Conservation (phyloP, 2,329 filamentous ascomycete species). For the Hypoxylon sp. region DNA sequence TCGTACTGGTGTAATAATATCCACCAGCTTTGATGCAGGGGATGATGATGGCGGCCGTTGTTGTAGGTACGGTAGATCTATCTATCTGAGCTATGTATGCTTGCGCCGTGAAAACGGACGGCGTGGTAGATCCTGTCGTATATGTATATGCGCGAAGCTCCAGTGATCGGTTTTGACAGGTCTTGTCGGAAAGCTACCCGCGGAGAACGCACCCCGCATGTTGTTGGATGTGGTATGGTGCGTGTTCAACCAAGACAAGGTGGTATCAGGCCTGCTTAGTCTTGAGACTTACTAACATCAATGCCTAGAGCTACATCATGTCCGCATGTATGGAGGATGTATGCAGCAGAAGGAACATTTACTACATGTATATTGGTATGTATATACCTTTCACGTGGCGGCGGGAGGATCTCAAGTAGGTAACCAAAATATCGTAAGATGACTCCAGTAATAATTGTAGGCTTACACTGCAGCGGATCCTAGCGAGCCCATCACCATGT, state of each 20-base stretch:
- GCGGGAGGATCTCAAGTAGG: conserved; percentile 38
- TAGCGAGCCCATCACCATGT: conserved; percentile 10
- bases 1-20: conserved; percentile 8
- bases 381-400: conserved; percentile 37
- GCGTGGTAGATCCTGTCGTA: conserved; percentile 16
- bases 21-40: conserved; percentile 5
- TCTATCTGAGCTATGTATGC: no score
- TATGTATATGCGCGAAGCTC: no score
- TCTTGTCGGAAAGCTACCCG: conserved; percentile 35
- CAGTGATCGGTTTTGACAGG: conserved; percentile 28
- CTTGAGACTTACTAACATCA: neutral
- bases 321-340: neutral
- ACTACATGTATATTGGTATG: no score
- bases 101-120: no score
- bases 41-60: no score
- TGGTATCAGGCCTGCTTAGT: conserved; percentile 26
- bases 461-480: conserved; percentile 22
- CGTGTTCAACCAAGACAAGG: conserved; percentile 18
- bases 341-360: no score
- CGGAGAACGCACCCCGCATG: conserved; percentile 36
- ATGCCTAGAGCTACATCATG: conserved; percentile 18
- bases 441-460: conserved; percentile 19
- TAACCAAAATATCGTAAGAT: conserved; percentile 27
- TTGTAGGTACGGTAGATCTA: no score
- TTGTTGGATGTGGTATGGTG: conserved; percentile 30